Conservation (phyloP, 2,329 filamentous ascomycete species). For the Verticillium tricorpus region DNA sequence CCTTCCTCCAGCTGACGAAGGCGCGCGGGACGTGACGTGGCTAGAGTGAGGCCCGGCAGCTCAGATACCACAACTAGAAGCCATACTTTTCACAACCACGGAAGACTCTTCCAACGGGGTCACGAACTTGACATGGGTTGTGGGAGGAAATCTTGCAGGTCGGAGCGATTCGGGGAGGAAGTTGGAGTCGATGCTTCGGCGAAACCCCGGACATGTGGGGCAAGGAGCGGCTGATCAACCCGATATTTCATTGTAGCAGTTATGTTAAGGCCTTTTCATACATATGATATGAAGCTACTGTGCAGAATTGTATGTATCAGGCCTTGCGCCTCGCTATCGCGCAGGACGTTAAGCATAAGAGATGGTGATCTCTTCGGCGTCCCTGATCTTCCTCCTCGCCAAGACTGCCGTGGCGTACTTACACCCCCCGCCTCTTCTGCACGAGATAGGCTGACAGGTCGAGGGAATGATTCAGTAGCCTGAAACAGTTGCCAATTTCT, state of each 20-base stretch:
- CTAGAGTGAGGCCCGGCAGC: background rate
- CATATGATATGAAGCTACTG: background rate
- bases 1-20: background rate
- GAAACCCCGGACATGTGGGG: background rate
- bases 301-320: background rate
- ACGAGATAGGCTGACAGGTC: background rate
- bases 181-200: background rate
- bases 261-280: background rate
- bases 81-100: background rate
- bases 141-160: background rate
- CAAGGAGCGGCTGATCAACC: background rate
- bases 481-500: conserved; percentile 1
- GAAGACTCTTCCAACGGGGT: background rate
- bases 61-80: background rate
- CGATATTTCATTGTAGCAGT: background rate
- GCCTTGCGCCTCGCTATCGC: background rate
- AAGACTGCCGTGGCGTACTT: conserved; percentile 1
- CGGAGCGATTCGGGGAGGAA: background rate
- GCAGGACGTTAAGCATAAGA: background rate
- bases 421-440: conserved; percentile 1
- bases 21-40: background rate
- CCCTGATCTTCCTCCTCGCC: background rate
- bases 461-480: conserved; percentile 3
- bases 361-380: conserved; percentile 1
- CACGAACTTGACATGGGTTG: background rate